phyloP scores from a whole-genome alignment of 257 asterid genomes.

The Henckelia pumila region DNA sequence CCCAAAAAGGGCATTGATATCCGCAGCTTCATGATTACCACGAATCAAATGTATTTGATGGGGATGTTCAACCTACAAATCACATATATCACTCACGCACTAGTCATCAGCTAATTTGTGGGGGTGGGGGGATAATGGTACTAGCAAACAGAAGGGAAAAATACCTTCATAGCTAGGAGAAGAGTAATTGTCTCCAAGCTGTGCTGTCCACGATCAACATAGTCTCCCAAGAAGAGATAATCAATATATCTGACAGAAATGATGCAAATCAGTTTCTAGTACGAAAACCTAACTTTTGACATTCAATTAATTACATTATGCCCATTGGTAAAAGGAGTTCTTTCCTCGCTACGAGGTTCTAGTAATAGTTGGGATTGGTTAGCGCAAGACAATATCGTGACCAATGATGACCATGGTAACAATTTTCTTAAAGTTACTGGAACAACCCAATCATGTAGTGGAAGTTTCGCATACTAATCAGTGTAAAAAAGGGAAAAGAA shows the following conservation, averaged over 20 bases:
- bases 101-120: background rate
- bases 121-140: background rate
- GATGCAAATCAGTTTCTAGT: constrained; percentile 30
- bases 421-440: constrained; percentile 1
- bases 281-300: background rate
- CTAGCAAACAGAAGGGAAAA: constrained; percentile 12
- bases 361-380: background rate
- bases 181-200: constrained; percentile 91
- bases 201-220: constrained; percentile 99
- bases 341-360: background rate
- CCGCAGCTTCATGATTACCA: constrained; percentile 99
- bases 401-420: background rate
- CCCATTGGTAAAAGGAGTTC: background rate
- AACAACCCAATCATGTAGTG: background rate
- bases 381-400: background rate
- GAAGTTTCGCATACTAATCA: background rate
- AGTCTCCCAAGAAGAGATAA: constrained; percentile 98
- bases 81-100: constrained; percentile 23
- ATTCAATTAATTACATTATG: background rate
- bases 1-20: constrained; percentile 98
- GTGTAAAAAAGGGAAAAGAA: too few species aligned
- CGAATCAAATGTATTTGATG: constrained; percentile 86
- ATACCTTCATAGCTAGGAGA: constrained; percentile 93
- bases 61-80: constrained; percentile 78
- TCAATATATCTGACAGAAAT: constrained; percentile 74